phyloP scores from a whole-genome alignment of 805 yeast genomes.

The Suhomyces xylopsoci region DNA sequence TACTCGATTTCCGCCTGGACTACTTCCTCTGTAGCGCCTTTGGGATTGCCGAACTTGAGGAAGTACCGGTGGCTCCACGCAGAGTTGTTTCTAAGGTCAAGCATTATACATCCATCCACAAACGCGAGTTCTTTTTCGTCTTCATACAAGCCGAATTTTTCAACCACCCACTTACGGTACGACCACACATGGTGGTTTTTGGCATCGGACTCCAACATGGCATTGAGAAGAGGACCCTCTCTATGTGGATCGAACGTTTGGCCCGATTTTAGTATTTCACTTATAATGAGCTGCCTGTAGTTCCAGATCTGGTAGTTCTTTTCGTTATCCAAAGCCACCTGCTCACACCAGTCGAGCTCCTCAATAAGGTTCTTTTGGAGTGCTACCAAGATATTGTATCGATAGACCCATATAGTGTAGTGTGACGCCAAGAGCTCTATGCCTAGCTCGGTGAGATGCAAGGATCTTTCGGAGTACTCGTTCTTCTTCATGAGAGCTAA shows the following conservation, averaged over 20 bases:
- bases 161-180: constrained; percentile 79
- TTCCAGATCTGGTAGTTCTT: constrained; percentile 98
- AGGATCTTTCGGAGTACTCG: constrained; percentile 71
- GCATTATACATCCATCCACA: constrained; percentile 44
- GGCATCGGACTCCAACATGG: constrained; percentile 72
- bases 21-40: constrained; percentile 12
- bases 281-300: constrained; percentile 69
- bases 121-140: constrained; percentile 50
- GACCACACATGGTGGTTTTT: constrained; percentile 98
- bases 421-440: constrained; percentile 80
- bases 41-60: constrained; percentile 32
- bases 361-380: constrained; percentile 37
- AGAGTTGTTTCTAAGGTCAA: constrained; percentile 83
- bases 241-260: constrained; percentile 38
- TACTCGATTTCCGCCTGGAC: constrained; percentile 52
- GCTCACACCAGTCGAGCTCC: constrained; percentile 80
- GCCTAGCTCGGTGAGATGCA: constrained; percentile 60
- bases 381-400: constrained; percentile 49
- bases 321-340: constrained; percentile 67
- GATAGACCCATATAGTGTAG: constrained; percentile 83
- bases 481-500: constrained; percentile 54
- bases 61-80: constrained; percentile 90
- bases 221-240: constrained; percentile 63
- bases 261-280: constrained; percentile 21
- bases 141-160: constrained; percentile 47